Base-by-base conservation (phyloP, 2,329 filamentous ascomycete genomes). In the Colletotrichum lindemuthianum region DNA sequence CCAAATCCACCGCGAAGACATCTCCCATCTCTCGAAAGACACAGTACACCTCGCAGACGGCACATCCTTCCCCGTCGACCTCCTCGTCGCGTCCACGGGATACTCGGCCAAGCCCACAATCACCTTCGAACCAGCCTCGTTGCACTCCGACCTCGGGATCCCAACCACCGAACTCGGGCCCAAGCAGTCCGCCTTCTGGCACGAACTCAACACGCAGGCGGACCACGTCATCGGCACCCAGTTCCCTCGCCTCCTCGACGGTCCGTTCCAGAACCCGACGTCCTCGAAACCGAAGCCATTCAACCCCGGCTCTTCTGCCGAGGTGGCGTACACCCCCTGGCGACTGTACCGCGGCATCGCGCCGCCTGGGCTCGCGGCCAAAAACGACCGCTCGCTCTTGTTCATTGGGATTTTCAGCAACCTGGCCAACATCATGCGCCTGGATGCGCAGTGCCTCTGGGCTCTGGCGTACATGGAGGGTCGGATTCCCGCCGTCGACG, bases 401-500 rank as follows among this genome's bases (percentile, higher is more conserved):
- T 86, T 86, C 68, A 67, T 80, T 24, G 83, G 84, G 34, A 75
- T 83, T 52, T 72, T 81, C 15, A 78, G 76, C 68, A 81, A 79
- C 63, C 75, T 83, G 60, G 78, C 78, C 68, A 84, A 80, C 40
- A 69, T 76, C 1, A 68, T 81, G 34, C 70, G 81, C 4, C 76
- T 82, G 7, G 81, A 85, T 57, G 69, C 80, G 2, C 80, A 84
- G 56, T 83, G 81, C 2, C 75, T 87, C 3, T 87, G 84, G 85
- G 78, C 87, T 24, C 77, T 83, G 0, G 86, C 87, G 0, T 90
- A 85, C 68, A 79, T 91, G 33, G 75, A 81, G 24, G 79, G 77
- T n/a, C 73, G 78, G 16, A 72, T 89, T 7, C 61, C 68, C 2
- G n/a, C 24, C 2, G 12, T 68, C 6, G 53, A 59, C 2, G n/a